Evolutionary conservation across 2,329 filamentous ascomycete species (phyloP), one percentile per base, ranked within the genome.

Genomic region (Talaromyces sp.): DNA sequence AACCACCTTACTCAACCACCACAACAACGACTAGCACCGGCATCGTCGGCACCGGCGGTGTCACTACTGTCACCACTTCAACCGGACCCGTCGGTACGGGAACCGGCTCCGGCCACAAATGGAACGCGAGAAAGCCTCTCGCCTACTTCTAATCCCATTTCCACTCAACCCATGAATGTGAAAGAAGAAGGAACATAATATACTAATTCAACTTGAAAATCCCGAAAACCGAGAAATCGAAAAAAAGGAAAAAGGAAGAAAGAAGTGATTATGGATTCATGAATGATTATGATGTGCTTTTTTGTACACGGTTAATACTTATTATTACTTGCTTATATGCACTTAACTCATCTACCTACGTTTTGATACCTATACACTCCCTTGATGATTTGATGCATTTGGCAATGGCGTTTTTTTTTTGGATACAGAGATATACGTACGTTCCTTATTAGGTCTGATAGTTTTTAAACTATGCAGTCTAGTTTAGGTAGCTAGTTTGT

Each of bases 121-220:
- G 57, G 57, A 36, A 50, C 13, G 43, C 22, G 11, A 56, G 22
- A 15, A 59, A 59, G 31, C 57, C 57, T 28, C 5, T 56, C 19
- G 11, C n/a, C n/a, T n/a, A n/a, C n/a, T n/a, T n/a, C n/a, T n/a
- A n/a, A n/a, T n/a, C n/a, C n/a, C n/a, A n/a, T n/a, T n/a, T 57
- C 41, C 55, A 52, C 28, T 48, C 9, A 33, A 15, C 28, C 7
- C 25, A n/a, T n/a, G n/a, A n/a, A n/a, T n/a, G 25, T 28, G 25
- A 28, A 28, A 3, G 25, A n/a, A n/a, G 25, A 28, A 28, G 25
- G 25, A 28, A 7, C 4, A 28, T 28, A 28, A 28, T 28, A n/a
- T 28, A 28, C 7, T 28, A 28, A 4, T 4, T 28, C 25, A 3
- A 3, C 25, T 7, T 28, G n/a, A n/a, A n/a, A n/a, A n/a, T 7